Evolutionary conservation across 352 stramenopile genomes (phyloP), one percentile per base, ranked within the genome.

Genomic region (Phytophthora sp.): DNA sequence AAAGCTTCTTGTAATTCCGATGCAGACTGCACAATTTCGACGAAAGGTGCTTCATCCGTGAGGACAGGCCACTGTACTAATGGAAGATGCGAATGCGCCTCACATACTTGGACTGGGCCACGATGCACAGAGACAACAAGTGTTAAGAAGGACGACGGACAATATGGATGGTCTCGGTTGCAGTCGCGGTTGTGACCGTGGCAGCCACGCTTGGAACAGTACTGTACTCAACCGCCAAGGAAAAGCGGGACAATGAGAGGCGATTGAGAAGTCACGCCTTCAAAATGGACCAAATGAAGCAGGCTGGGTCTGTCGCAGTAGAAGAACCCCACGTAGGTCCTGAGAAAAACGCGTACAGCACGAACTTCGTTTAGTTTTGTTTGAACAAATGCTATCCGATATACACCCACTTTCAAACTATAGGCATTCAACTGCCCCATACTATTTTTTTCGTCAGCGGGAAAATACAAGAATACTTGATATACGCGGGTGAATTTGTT

Each of bases 11-110:
- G 76, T 37, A 64, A 41, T 5, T 48, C 37, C 0, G 50, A 82
- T 39, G 71, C 74, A 23, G 76, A 88, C 37, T 85, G 76, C 35
- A 83, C 72, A 2, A 63, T 76, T 43, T 35, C 53, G 18, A 39
- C 54, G 5, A 62, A 48, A 42, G 41, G 43, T 1, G 46, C 48
- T 18, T 41, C 48, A 17, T 39, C 31, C 12, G 50, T 69, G 26
- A 60, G 59, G 21, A 74, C 65, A 1, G 65, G 65, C 11, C 20
- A 28, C 24, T 74, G 65, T 31, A 59, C 41, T 3, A 54, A 62
- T 18, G 61, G 52, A 13, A 52, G 65, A 23, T 74, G 65, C 44
- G 32, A 60, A 21, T 74, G 65, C 37, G 49, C 39, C 38, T 71
- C 66, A 5, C 60, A 58, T 11, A 65, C 67, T 1, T 76, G 77